Conservation (phyloP, 2,329 filamentous ascomycete genomes). For the Alternaria burnsii region DNA sequence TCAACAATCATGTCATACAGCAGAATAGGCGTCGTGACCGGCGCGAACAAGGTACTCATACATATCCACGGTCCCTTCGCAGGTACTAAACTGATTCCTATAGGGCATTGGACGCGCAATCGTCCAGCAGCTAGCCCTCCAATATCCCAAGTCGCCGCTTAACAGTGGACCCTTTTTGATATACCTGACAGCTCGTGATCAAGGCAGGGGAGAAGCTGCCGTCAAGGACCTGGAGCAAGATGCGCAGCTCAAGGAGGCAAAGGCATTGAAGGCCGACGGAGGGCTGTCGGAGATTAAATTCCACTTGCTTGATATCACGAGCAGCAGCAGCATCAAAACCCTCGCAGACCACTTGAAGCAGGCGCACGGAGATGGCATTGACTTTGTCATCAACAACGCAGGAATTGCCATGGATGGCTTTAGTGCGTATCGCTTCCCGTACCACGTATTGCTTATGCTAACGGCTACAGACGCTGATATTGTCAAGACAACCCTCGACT, state of each 20-base stretch:
- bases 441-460: not conserved
- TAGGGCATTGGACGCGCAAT: constrained; percentile 59
- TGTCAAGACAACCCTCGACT: constrained; percentile 59
- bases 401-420: constrained; percentile 60
- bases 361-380: constrained; percentile 59
- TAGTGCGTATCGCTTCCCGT: constrained; percentile 33
- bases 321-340: constrained; percentile 54
- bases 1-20: constrained; percentile 38
- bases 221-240: constrained; percentile 56
- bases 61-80: not conserved
- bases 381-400: constrained; percentile 65
- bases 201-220: constrained; percentile 58
- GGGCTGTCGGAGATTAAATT: constrained; percentile 58
- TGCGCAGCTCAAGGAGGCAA: constrained; percentile 55
- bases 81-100: constrained; percentile 11
- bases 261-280: constrained; percentile 52
- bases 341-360: constrained; percentile 55
- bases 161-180: constrained; percentile 60
- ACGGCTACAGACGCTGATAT: constrained; percentile 52
- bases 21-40: constrained; percentile 62
- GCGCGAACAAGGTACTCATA: constrained; percentile 60
- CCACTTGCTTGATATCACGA: constrained; percentile 59
- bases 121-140: constrained; percentile 63
- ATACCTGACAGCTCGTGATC: constrained; percentile 63
- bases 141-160: constrained; percentile 60